Evolutionary conservation across 2,329 filamentous ascomycete genomes (phyloP).

Genomic region (Chaetomiaceae sp.): DNA sequence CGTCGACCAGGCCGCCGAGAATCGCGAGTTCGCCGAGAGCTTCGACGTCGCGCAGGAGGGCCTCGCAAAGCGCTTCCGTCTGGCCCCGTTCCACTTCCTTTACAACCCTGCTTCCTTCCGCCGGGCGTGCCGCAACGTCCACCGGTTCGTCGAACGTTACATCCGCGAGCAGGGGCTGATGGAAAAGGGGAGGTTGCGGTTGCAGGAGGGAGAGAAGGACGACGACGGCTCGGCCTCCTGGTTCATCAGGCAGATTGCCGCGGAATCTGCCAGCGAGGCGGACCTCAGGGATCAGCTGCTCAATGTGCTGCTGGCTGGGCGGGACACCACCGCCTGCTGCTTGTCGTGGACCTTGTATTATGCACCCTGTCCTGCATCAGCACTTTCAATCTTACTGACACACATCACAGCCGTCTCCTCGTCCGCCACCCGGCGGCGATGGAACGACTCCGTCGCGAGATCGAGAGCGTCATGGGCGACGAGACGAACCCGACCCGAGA

Average conservation of each 20-base stretch:
- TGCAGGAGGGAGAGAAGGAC: background rate
- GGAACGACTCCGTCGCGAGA: constrained; percentile 19
- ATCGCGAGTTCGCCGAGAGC: constrained; percentile 22
- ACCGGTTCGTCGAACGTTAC: constrained; percentile 21
- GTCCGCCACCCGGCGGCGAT: constrained; percentile 23
- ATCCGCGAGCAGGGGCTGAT: constrained; percentile 16
- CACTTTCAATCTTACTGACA: too few species aligned
- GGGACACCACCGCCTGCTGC: constrained; percentile 26
- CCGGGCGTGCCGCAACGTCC: constrained; percentile 23
- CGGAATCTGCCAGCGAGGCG: constrained; percentile 10
- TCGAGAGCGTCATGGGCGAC: constrained; percentile 20
- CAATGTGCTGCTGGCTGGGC: constrained; percentile 25
- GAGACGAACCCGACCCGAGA: constrained; percentile 17
- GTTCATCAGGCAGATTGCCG: constrained; percentile 12
- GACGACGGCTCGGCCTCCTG: constrained; percentile 2
- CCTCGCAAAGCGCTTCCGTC: constrained; percentile 29
- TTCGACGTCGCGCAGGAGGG: constrained; percentile 35
- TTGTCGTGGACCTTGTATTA: constrained; percentile 27
- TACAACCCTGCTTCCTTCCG: constrained; percentile 29
- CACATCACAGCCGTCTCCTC: constrained; percentile 20
- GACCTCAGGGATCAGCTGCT: constrained; percentile 26
- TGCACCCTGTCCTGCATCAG: too few species aligned
- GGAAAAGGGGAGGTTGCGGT: background rate
- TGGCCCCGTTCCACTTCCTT: constrained; percentile 27
- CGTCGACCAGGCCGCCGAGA: constrained; percentile 19